Evolutionary conservation across 441 rosid genomes (phyloP).

Genomic region (Pelargonium myrrhifolium): DNA sequence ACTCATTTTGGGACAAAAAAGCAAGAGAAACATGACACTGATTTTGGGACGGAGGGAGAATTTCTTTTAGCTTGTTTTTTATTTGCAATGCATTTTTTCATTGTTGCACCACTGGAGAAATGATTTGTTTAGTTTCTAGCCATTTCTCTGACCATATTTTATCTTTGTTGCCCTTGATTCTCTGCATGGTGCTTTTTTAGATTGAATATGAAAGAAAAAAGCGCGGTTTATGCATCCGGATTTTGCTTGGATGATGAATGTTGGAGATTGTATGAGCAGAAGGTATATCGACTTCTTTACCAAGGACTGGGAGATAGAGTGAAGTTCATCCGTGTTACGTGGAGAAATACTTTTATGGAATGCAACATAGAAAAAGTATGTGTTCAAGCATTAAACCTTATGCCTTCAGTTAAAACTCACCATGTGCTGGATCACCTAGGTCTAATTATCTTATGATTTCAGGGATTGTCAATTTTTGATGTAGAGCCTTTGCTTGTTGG

Average conservation of each 20-base stretch:
- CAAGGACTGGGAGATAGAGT: constrained; percentile 80
- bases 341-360: constrained; percentile 58
- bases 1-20: too few species aligned
- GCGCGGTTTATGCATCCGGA: constrained; percentile 40
- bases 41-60: too few species aligned
- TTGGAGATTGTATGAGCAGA: constrained; percentile 81
- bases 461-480: constrained; percentile 70
- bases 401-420: neutral
- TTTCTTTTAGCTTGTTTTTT: neutral
- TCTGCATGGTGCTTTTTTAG: constrained; percentile 31
- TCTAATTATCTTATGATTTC: constrained; percentile 23
- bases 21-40: too few species aligned
- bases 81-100: constrained; percentile 9
- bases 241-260: constrained; percentile 87
- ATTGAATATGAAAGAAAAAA: constrained; percentile 54
- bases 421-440: constrained; percentile 5
- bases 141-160: neutral
- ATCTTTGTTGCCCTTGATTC: constrained; percentile 11
- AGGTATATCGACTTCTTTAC: constrained; percentile 50
- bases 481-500: constrained; percentile 64
- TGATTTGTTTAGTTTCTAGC: neutral
- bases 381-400: constrained; percentile 9
- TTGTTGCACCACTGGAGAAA: neutral
- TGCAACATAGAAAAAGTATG: constrained; percentile 60
- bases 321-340: constrained; percentile 61